Percentiles rank a stretch among this genome's conserved stretches.
Conservation (phyloP, 2,329 filamentous ascomycete species). For the Erysiphe pulchra region DNA sequence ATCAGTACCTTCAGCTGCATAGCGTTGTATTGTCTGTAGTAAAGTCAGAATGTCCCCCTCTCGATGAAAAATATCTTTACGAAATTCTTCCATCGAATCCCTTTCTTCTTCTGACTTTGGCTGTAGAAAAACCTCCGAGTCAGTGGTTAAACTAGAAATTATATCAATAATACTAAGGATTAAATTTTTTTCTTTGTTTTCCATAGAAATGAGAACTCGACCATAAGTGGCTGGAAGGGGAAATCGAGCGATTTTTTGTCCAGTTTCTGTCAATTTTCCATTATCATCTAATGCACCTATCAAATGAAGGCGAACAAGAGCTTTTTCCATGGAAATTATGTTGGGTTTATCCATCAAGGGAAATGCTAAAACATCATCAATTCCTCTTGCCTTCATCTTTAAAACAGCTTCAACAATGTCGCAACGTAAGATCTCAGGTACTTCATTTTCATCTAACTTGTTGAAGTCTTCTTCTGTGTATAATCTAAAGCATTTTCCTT, state of each 20-base stretch:
- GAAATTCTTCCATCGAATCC: slow-evolving; percentile 25
- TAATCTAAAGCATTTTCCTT: slow-evolving; percentile 70
- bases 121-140: slow-evolving; percentile 36
- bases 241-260: slow-evolving; percentile 54
- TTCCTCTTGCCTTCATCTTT: slow-evolving; percentile 79
- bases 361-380: slow-evolving; percentile 59
- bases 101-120: slow-evolving; percentile 29
- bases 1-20: slow-evolving; percentile 25
- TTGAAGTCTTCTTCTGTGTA: slow-evolving; percentile 63
- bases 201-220: slow-evolving; percentile 59
- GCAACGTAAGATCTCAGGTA: slow-evolving; percentile 74
- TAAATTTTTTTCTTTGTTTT: slow-evolving; percentile 42
- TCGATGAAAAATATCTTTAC: slow-evolving; percentile 31
- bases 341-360: slow-evolving; percentile 67
- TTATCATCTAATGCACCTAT: slow-evolving; percentile 50
- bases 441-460: slow-evolving; percentile 42
- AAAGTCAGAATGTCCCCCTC: slow-evolving; percentile 41
- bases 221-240: slow-evolving; percentile 63
- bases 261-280: slow-evolving; percentile 47
- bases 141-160: slow-evolving; percentile 35
- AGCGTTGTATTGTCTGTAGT: slow-evolving; percentile 35
- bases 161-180: slow-evolving; percentile 69
- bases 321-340: slow-evolving; percentile 53
- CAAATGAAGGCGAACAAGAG: slow-evolving; percentile 52
- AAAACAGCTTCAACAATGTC: slow-evolving; percentile 69